phyloP scores from a whole-genome alignment of 352 stramenopile species.

The Globisporangium alternatum region DNA sequence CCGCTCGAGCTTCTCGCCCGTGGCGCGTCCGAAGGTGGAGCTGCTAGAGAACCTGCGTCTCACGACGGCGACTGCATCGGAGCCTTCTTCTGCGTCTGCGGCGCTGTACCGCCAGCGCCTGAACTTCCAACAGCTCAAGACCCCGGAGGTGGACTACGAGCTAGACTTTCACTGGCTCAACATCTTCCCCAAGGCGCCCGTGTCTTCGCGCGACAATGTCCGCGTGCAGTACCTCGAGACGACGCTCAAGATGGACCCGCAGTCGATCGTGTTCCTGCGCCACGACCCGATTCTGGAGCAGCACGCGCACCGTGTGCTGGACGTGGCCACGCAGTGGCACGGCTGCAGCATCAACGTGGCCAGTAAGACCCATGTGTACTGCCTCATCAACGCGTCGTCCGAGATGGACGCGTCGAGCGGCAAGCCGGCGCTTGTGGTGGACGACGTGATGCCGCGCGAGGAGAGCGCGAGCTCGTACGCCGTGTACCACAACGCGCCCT shows the following conservation, averaged over 20 bases:
- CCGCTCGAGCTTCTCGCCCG: constrained; percentile 8
- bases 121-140: constrained; percentile 55
- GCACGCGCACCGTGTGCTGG: constrained; percentile 42
- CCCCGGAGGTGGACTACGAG: constrained; percentile 56
- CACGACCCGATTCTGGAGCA: constrained; percentile 51
- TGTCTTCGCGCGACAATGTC: constrained; percentile 31
- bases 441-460: constrained; percentile 56
- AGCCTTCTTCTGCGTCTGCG: background rate
- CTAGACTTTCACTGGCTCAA: constrained; percentile 80
- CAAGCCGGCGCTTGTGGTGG: constrained; percentile 40
- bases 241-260: constrained; percentile 55
- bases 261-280: constrained; percentile 55
- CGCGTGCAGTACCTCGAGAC: constrained; percentile 54
- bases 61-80: background rate
- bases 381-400: constrained; percentile 48
- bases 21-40: constrained; percentile 3
- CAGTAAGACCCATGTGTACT: constrained; percentile 56
- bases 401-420: constrained; percentile 28
- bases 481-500: constrained; percentile 55
- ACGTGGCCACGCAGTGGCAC: constrained; percentile 62
- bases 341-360: constrained; percentile 71
- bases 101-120: constrained; percentile 8
- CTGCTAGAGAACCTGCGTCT: constrained; percentile 5
- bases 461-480: constrained; percentile 71
- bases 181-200: constrained; percentile 72